Evolutionary conservation across 2,329 filamentous ascomycete genomes (phyloP).

Genomic region (Aspergillus sp.): DNA sequence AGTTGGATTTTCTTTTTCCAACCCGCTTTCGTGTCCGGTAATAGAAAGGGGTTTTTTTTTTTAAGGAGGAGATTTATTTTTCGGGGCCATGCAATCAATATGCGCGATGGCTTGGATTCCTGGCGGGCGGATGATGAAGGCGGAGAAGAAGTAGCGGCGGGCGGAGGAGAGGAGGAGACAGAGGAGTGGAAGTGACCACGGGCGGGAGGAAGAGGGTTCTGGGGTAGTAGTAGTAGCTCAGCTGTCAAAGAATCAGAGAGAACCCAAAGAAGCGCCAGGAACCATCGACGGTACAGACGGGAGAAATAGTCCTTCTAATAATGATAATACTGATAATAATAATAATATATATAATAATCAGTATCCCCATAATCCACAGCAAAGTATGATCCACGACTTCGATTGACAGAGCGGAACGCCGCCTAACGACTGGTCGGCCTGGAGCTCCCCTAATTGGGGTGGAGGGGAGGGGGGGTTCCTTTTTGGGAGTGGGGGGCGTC

Average conservation of each 20-base stretch:
- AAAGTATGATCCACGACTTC: too few species aligned
- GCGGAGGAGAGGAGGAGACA: not conserved
- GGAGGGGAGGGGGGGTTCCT: constrained; percentile 8
- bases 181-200: too few species aligned
- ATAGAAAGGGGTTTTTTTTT: not conserved
- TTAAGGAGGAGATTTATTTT: not conserved
- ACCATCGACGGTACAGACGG: not conserved
- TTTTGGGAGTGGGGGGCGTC: constrained; percentile 4
- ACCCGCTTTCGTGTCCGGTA: constrained; percentile 2
- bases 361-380: too few species aligned
- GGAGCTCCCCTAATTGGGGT: constrained; percentile 9
- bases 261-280: not conserved
- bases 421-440: constrained; percentile 7
- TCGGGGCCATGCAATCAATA: too few species aligned
- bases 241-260: not conserved
- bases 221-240: not conserved
- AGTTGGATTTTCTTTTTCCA: too few species aligned
- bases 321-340: not conserved
- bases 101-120: too few species aligned
- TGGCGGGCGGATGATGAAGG: not conserved
- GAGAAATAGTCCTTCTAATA: too few species aligned
- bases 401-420: constrained; percentile 18
- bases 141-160: constrained; percentile 3
- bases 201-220: too few species aligned
- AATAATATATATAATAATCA: not conserved